A percentile compares a stretch with the other conserved stretches of the same genome.
Conservation (phyloP, 805 yeast genomes). For the Torulaspora franciscae region DNA sequence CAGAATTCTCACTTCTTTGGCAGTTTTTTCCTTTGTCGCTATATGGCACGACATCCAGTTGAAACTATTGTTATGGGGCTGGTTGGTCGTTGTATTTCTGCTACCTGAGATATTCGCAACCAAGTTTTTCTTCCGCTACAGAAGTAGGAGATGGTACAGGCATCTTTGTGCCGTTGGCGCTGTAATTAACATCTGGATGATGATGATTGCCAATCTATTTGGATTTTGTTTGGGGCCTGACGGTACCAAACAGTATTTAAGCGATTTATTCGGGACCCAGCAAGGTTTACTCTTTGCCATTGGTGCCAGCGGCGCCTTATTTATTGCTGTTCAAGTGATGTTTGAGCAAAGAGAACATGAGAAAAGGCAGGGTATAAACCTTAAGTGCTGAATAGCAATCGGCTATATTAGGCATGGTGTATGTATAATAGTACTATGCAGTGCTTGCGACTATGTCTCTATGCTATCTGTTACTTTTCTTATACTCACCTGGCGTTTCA, state of each 20-base stretch:
- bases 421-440: neutral
- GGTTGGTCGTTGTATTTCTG: conserved; percentile 82
- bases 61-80: conserved; percentile 87
- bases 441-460: neutral
- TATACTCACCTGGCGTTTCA: conserved; percentile 76
- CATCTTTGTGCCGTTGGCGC: conserved; percentile 84
- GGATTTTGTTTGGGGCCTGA: conserved; percentile 93
- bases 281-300: conserved; percentile 62
- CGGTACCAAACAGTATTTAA: conserved; percentile 63
- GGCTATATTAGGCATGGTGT: neutral
- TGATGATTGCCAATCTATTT: conserved; percentile 93
- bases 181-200: conserved; percentile 87
- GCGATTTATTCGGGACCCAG: conserved; percentile 66
- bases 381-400: conserved; percentile 50
- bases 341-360: conserved; percentile 87
- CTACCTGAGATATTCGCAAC: conserved; percentile 78
- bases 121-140: conserved; percentile 37
- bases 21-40: conserved; percentile 93
- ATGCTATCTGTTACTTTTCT: conserved; percentile 35
- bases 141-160: conserved; percentile 62
- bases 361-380: conserved; percentile 72
- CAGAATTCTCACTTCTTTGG: conserved; percentile 68
- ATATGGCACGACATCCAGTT: conserved; percentile 97
- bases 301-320: conserved; percentile 59
- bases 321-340: conserved; percentile 88